Base-by-base conservation (phyloP, 345 rosid species). In the Gossypium bickii region DNA sequence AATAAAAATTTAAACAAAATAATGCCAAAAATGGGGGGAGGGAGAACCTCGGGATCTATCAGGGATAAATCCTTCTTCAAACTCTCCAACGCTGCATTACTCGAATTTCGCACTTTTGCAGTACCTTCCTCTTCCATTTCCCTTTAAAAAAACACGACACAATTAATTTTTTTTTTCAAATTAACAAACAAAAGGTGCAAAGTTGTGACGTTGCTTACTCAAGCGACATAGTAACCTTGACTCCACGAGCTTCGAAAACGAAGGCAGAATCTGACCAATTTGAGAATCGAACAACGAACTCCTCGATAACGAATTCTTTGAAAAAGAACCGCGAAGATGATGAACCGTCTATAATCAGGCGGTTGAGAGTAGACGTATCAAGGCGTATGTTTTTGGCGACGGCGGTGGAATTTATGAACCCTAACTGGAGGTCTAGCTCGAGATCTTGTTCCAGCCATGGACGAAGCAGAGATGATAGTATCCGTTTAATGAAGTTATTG, bases 31-130 rank as follows among this genome's bases (percentile, higher is more conserved):
- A 29, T 43, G 45, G n/a, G 24, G 64, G 57, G 47, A 15, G 43
- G 67, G 56, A n/a, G 64, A 81, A 94, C 98, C 95, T 92, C 91
- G 51, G 97, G 92, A 81, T 94, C 98, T 55, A 90, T 76, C 38
- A 73, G 82, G 12, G 82, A 87, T 18, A 94, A 78, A 66, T 73
- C 80, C 85, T 83, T 85, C 76, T 82, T 85, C 52, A 85, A 76
- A 79, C 89, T 86, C 77, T 80, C 80, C 4, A 69, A 73, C 22
- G 75, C 78, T 13, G 63, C 73, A 44, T 79, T 78, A 63, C 55
- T 63, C 55, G 80, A 78, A 59, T 77, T 82, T 79, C 71, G 47
- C 70, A 3, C 67, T 77, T 79, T 80, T 51, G 79, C 79, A 43
- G 64, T 70, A 61, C 86, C 83, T 44, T 63, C 81, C 11, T 86